phyloP scores from a whole-genome alignment of 306 rosid genomes.

The Morella rubra region DNA sequence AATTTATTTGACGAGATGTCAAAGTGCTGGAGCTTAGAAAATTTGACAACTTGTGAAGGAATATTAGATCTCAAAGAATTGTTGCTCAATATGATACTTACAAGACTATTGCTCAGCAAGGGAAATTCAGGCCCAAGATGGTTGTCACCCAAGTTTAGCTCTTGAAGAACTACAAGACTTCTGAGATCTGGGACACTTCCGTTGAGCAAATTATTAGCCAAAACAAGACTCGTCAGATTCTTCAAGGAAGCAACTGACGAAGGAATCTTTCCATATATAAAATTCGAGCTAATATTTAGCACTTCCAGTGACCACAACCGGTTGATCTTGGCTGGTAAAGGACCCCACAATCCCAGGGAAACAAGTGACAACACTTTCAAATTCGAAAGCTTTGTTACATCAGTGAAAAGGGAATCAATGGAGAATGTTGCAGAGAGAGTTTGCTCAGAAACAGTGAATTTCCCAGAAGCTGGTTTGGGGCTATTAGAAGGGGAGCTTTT shows the following conservation, averaged over 20 bases:
- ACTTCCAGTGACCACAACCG: constrained; percentile 56
- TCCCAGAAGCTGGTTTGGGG: constrained; percentile 30
- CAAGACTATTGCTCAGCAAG: constrained; percentile 45
- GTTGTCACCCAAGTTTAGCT: constrained; percentile 58
- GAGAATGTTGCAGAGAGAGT: constrained; percentile 67
- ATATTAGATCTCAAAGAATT: constrained; percentile 66
- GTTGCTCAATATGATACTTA: constrained; percentile 45
- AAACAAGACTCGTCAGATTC: constrained; percentile 49
- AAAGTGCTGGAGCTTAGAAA: constrained; percentile 50
- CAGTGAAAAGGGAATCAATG: constrained; percentile 61
- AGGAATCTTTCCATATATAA: constrained; percentile 60
- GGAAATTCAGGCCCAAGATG: constrained; percentile 66
- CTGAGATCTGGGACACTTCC: constrained; percentile 70
- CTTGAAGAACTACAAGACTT: constrained; percentile 46
- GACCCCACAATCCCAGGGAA: constrained; percentile 88
- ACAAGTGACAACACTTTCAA: constrained; percentile 60
- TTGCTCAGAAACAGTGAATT: constrained; percentile 28
- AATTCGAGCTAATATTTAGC: constrained; percentile 71
- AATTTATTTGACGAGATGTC: constrained; percentile 65
- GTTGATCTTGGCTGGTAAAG: constrained; percentile 61
- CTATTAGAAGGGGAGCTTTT: constrained; percentile 44
- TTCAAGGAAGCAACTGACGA: constrained; percentile 45
- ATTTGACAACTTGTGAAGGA: constrained; percentile 37
- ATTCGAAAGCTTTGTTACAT: constrained; percentile 66
- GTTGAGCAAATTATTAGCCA: constrained; percentile 65